phyloP scores from a whole-genome alignment of 106 monocot species.

The Platanthera zijinensis region DNA sequence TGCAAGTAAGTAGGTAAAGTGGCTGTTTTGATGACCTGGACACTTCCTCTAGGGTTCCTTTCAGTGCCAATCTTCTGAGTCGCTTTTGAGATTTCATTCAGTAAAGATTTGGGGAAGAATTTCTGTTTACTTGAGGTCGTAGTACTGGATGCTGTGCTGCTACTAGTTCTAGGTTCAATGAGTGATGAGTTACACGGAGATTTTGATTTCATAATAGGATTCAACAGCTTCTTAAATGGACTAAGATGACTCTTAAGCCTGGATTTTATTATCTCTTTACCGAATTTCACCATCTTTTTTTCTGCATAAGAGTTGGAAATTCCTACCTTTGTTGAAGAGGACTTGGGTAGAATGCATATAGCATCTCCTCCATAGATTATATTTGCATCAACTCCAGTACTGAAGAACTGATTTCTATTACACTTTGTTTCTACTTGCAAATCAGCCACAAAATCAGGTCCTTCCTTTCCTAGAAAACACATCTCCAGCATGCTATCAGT shows the following conservation, averaged over 20 bases:
- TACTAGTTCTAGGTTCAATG: conserved; percentile 17
- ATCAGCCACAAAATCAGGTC: conserved; percentile 9
- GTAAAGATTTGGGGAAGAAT: conserved; percentile 30
- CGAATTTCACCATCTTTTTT: not conserved
- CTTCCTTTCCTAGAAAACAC: conserved; percentile 10
- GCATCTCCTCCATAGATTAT: conserved; percentile 11
- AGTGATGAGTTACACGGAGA: conserved; percentile 42
- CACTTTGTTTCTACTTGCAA: conserved; percentile 9
- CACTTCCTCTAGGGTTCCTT: conserved; percentile 4
- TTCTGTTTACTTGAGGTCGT: conserved; percentile 11
- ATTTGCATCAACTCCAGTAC: conserved; percentile 17
- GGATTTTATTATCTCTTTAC: conserved; percentile 11
- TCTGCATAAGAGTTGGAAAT: conserved; percentile 16
- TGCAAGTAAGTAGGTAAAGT: conserved; percentile 69
- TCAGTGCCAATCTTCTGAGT: conserved; percentile 19
- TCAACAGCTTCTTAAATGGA: conserved; percentile 53
- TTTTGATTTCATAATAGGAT: conserved; percentile 85
- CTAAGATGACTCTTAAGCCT: conserved; percentile 41
- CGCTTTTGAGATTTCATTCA: conserved; percentile 39
- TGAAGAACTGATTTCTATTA: not conserved
- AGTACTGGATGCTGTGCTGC: conserved; percentile 4
- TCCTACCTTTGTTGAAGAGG: conserved; percentile 52
- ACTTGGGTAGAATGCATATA: conserved; percentile 42
- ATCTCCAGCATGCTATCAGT: conserved; percentile 29
- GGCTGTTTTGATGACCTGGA: conserved; percentile 2